Base-by-base conservation (phyloP, 2,329 filamentous ascomycete genomes). In the Talaromyces albobiverticillius region DNA sequence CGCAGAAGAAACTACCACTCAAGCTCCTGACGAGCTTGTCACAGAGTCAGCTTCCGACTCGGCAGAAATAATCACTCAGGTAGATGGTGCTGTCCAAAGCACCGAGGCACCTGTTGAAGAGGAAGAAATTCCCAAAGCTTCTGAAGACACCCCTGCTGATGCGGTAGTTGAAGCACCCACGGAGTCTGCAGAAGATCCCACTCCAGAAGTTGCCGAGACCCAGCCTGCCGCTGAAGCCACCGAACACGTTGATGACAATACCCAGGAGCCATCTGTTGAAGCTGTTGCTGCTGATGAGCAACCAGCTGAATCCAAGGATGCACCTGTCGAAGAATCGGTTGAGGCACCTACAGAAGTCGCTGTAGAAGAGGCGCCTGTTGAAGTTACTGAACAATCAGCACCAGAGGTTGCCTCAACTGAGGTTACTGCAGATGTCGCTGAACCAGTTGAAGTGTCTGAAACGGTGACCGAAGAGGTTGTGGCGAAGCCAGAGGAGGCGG, bases 331-430 rank as follows among this genome's bases (percentile, higher is more conserved):
- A 49, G 47, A 55, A 26, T 25, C 51, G 26, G 8, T 47, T 26
- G 42, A 51, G 13, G 6, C 16, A 13, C 18, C 34, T 2, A 13
- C 13, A 16, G 26, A 55, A 34, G 6, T 16, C 7, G 50, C 29
- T 13, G n/a, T n/a, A n/a, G 56, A 57, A 23, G 18, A 58, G n/a
- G 51, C 36, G 18, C 38, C 45, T 16, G 23, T 41, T 31, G 34
- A 47, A 10, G 8, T 16, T 38, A 5, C 41, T 9, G 43, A 48
- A 40, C 57, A 60, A 38, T 25, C 57, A 31, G 20, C 42, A 14
- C 48, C 45, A 3, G 57, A 57, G 32, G 57, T 56, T 34, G 29
- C 54, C 31, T 11, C 50, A 46, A 41, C 29, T 36, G 29, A 46
- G 7, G 42, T 29, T 5, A 29, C 38, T 31, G 26, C 23, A 11